phyloP scores from a whole-genome alignment of 2,329 filamentous ascomycete genomes.

The Penicillium occitanis region DNA sequence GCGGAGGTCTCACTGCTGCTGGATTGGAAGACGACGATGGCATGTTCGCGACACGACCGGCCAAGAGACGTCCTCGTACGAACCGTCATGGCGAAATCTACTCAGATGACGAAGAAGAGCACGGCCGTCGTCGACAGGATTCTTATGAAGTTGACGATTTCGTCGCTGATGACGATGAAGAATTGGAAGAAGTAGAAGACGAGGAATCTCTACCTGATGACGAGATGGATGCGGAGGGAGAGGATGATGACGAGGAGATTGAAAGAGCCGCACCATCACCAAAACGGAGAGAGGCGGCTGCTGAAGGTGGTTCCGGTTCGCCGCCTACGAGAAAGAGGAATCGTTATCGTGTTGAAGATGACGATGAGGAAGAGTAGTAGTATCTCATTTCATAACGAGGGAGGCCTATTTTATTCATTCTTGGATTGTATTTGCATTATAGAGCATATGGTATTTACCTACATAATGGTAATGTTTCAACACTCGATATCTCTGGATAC shows the following conservation, averaged over 20 bases:
- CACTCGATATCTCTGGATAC: not conserved
- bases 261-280: constrained; percentile 23
- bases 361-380: constrained; percentile 44
- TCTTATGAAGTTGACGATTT: constrained; percentile 84
- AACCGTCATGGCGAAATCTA: constrained; percentile 51
- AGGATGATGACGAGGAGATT: constrained; percentile 39
- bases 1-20: constrained; percentile 54
- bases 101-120: constrained; percentile 52
- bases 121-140: constrained; percentile 62
- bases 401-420: not conserved
- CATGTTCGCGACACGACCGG: constrained; percentile 40
- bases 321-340: constrained; percentile 48
- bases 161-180: constrained; percentile 56
- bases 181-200: constrained; percentile 47
- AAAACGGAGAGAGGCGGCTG: constrained; percentile 24
- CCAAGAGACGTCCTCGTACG: constrained; percentile 40
- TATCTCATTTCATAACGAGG: not conserved
- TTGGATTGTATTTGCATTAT: constrained; percentile 1
- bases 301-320: constrained; percentile 32
- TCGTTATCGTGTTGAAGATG: constrained; percentile 50
- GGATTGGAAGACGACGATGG: constrained; percentile 61
- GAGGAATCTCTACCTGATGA: constrained; percentile 47
- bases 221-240: constrained; percentile 48
- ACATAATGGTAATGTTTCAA: not conserved
- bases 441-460: constrained; percentile 1